Percentiles rank a stretch among this genome's conserved stretches.
Evolutionary conservation across 805 yeast species (phyloP).

Genomic region (Metschnikowia arizonensis): DNA sequence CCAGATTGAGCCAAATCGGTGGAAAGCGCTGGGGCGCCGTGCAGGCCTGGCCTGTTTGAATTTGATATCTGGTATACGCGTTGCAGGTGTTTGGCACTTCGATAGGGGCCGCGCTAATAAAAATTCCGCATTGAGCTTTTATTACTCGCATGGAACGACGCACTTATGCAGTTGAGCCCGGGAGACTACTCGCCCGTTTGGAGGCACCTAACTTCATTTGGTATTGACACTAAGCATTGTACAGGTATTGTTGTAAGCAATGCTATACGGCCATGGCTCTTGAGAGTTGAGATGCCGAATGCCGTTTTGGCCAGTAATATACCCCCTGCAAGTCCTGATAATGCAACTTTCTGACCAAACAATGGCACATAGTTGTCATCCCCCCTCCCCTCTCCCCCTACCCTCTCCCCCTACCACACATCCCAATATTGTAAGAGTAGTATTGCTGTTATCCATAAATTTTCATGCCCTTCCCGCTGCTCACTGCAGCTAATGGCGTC

Average conservation of each 20-base stretch:
- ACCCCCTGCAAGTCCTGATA: neutral
- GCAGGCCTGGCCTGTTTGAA: neutral
- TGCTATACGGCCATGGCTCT: neutral
- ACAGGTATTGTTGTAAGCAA: neutral
- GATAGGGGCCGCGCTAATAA: neutral
- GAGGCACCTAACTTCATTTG: neutral
- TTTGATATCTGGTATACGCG: too few relatives aligned
- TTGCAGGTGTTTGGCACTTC: neutral
- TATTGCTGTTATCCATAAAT: neutral
- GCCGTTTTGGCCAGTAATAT: neutral
- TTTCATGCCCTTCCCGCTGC: neutral
- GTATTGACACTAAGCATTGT: neutral
- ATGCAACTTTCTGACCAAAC: neutral
- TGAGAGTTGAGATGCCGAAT: neutral
- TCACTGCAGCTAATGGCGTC: neutral
- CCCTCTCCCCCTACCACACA: neutral
- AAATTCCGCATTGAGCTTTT: neutral
- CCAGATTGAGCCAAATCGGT: neutral
- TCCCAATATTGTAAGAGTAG: neutral
- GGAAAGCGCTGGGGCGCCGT: neutral
- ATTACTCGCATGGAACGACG: conserved; percentile 3
- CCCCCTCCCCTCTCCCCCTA: neutral
- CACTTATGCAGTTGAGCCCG: neutral
- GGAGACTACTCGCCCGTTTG: neutral
- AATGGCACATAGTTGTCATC: neutral